These are phyloP conservation scores for Wickerhamomyces sp. DNA, from an alignment of 1,139 yeast species.

Conservation along the genomic window DNA sequence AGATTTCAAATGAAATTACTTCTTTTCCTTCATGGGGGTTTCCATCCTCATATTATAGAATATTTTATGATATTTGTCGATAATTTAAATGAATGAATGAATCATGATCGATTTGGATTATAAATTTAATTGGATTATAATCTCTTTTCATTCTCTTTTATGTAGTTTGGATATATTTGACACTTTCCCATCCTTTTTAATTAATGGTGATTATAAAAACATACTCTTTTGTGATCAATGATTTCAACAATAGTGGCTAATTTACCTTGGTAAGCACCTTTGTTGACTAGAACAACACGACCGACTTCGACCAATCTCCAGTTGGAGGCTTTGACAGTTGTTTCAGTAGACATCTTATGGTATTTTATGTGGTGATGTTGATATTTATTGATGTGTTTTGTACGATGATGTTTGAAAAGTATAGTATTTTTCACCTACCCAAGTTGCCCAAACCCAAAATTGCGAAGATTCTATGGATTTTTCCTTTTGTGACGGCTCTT, in stretches of 20 bases:
- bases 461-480: not conserved
- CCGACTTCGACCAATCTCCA: constrained; percentile 99
- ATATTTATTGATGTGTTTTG: not conserved
- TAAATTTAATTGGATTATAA: too few species aligned
- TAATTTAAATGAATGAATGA: not conserved
- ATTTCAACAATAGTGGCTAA: constrained; percentile 96
- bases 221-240: constrained; percentile 98
- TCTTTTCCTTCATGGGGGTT: not conserved
- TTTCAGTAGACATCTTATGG: constrained; percentile 49
- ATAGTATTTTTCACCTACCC: not conserved
- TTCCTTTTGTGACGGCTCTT: not conserved
- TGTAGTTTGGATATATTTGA: not conserved
- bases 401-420: constrained; percentile 1
- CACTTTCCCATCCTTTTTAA: not conserved
- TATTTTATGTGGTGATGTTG: constrained; percentile 1
- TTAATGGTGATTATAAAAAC: constrained; percentile 31
- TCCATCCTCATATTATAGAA: not conserved
- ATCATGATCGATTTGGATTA: too few species aligned
- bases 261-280: constrained; percentile 65
- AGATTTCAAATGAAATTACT: too few species aligned
- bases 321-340: constrained; percentile 93
- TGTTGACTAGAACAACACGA: constrained; percentile 92
- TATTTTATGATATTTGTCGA: not conserved
- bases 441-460: not conserved
- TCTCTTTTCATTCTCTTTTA: not conserved